Percentiles rank a stretch among this genome's conserved stretches.
Conservation (phyloP, 768 basidiomycete genomes). For the Leccinellum albellum region DNA sequence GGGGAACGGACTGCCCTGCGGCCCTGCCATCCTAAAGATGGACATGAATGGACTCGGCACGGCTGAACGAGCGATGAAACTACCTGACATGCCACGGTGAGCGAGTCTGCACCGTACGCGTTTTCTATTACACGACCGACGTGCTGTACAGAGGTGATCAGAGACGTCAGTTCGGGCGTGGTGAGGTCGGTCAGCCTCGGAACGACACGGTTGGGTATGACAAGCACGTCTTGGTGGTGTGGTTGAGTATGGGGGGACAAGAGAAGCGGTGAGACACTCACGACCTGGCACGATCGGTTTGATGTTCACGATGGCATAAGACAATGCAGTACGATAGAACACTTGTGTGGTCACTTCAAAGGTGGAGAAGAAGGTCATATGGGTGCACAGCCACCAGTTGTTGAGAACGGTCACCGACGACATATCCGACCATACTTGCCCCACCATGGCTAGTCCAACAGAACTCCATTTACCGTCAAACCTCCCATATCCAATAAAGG, state of each 20-base stretch:
- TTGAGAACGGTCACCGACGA: slow-evolving; percentile 2
- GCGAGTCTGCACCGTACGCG: slow-evolving; percentile 75
- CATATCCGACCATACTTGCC: slow-evolving; percentile 3
- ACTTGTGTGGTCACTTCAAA: slow-evolving; percentile 75
- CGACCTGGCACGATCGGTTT: slow-evolving; percentile 94
- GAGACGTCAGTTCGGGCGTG: slow-evolving; percentile 68
- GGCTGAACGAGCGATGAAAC: neutral
- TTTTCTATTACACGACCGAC: slow-evolving; percentile 79
- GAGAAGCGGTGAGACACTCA: slow-evolving; percentile 41
- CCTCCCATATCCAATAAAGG: slow-evolving; percentile 85
- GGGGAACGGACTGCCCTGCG: slow-evolving; percentile 68
- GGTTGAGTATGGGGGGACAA: neutral
- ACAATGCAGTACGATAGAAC: slow-evolving; percentile 65
- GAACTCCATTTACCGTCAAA: slow-evolving; percentile 68
- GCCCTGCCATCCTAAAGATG: slow-evolving; percentile 74
- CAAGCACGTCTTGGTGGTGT: slow-evolving; percentile 51
- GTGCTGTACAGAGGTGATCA: slow-evolving; percentile 75
- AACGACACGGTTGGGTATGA: slow-evolving; percentile 54
- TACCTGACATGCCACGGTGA: slow-evolving; percentile 92
- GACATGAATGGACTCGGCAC: slow-evolving; percentile 2
- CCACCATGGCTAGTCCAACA: slow-evolving; percentile 57
- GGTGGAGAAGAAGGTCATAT: slow-evolving; percentile 59
- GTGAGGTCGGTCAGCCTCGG: slow-evolving; percentile 53
- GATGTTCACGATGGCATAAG: slow-evolving; percentile 89
- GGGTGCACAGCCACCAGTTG: slow-evolving; percentile 20